Percentiles rank a stretch among this genome's conserved stretches.
Conservation (phyloP, 805 yeast genomes). For the Ascoidea rubescens region DNA sequence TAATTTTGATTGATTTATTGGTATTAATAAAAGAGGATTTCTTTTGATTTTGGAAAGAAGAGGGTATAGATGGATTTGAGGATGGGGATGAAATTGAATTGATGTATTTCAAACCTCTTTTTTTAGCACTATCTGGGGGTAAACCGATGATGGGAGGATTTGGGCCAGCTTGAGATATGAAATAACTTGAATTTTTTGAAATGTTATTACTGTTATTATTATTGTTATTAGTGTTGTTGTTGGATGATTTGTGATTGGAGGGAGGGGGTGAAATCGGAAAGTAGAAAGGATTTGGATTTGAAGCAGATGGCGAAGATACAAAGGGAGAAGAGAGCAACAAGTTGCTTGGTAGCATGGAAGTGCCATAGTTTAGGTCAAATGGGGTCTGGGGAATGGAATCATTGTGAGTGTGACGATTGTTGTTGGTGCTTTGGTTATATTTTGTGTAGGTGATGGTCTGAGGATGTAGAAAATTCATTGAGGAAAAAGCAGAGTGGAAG, state of each 20-base stretch:
- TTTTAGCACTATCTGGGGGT: background rate
- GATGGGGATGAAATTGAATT: background rate
- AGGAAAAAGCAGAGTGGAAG: background rate
- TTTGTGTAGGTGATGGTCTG: slow-evolving; percentile 6
- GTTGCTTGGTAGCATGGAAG: slow-evolving; percentile 50
- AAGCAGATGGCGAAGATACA: slow-evolving; percentile 6
- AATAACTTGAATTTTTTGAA: too few species aligned
- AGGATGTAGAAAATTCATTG: background rate
- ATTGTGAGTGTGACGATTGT: background rate
- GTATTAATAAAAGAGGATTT: background rate
- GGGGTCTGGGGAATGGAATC: slow-evolving; percentile 31
- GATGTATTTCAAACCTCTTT: background rate
- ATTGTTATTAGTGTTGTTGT: slow-evolving; percentile 6
- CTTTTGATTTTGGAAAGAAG: background rate
- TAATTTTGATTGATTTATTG: background rate
- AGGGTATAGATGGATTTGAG: background rate
- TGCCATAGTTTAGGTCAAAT: slow-evolving; percentile 43
- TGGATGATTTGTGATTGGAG: slow-evolving; percentile 8
- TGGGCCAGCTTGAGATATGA: background rate
- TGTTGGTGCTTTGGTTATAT: slow-evolving; percentile 2
- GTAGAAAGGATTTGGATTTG: background rate
- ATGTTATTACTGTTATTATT: background rate
- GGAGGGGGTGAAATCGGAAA: slow-evolving; percentile 5
- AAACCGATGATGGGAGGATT: background rate
- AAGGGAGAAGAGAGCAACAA: slow-evolving; percentile 48